Base-by-base conservation (phyloP, 2,329 filamentous ascomycete species). In the Aureobasidium subglaciale region DNA sequence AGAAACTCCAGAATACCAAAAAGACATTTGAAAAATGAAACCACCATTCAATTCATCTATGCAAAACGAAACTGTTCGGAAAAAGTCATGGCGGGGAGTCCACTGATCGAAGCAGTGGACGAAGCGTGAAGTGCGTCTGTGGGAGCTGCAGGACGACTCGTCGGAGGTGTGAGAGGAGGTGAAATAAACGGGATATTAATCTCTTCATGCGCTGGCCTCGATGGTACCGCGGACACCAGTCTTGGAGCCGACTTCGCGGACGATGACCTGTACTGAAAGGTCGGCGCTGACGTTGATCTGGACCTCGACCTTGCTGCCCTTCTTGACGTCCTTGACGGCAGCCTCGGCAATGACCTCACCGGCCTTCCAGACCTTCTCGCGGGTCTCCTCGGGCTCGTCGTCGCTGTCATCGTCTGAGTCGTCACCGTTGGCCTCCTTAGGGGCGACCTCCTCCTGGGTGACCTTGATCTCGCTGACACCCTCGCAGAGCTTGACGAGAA, bases 331-430 rank as follows among this genome's bases (percentile, higher is more conserved):
- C 71, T 82, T 87, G 69, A 99, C 75, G 29, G 86, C 87, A 10
- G 89, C 86, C 77, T 99, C 93, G 59, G 90, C 91, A 58, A 99
- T 82, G 27, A 85, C 78, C 61, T 79, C 83, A 63, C 88, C 88
- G 45, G 90, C 81, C 80, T 95, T 96, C 90, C 90, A 96, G 58
- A 93, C 78, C 80, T 93, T 90, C 75, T 95, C 88, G 61, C 91
- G 81, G 66, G 85, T 80, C 75, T 96, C 91, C 72, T 96, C 88
- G 55, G 87, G 87, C 64, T 95, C 90, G 32, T 96, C 90, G 40
- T 88, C 81, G 16, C 77, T 68, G 52, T 77, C 75, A 9, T 75
- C 78, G 4, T 80, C 78, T 25, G 82, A 78, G 42, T 81, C 81
- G 56, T 79, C 77, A 60, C 84, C 80, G 62, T 81, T 78, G 64